Evolutionary conservation across 148 eudicot genomes (phyloP).

Genomic region (Fallopia convolvulus): DNA sequence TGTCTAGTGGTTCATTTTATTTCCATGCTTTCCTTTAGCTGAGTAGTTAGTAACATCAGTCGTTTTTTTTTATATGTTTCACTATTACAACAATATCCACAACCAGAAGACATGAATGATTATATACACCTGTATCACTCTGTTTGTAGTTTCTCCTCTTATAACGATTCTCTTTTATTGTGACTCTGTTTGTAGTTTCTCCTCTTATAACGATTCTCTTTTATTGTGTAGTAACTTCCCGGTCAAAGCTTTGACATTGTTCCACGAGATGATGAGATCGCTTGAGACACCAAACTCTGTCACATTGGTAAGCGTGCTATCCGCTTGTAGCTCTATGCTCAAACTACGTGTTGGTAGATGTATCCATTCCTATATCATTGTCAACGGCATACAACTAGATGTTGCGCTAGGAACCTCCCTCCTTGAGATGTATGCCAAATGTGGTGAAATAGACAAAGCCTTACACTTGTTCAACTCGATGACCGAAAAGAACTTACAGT

Average conservation of each 20-base stretch:
- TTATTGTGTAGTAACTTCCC: slow-evolving; percentile 24
- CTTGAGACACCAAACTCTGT: slow-evolving; percentile 34
- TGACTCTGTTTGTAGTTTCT: not conserved
- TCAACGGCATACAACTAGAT: slow-evolving; percentile 16
- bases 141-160: not conserved
- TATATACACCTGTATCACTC: not conserved
- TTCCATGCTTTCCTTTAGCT: not conserved
- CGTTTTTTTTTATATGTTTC: not conserved
- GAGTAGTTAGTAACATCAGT: not conserved
- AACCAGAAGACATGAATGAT: not conserved
- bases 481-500: slow-evolving; percentile 27
- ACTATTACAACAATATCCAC: not conserved
- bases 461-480: slow-evolving; percentile 23
- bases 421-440: slow-evolving; percentile 37
- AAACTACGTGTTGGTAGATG: slow-evolving; percentile 18
- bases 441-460: slow-evolving; percentile 25
- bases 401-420: slow-evolving; percentile 34
- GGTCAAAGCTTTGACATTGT: slow-evolving; percentile 21
- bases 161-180: not conserved
- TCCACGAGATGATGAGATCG: slow-evolving; percentile 28
- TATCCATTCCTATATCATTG: slow-evolving; percentile 28
- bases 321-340: slow-evolving; percentile 34
- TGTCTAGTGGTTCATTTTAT: not conserved
- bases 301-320: slow-evolving; percentile 41
- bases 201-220: not conserved